phyloP scores from a whole-genome alignment of 2,329 filamentous ascomycete species.

The Stachybotrys echinatus region DNA sequence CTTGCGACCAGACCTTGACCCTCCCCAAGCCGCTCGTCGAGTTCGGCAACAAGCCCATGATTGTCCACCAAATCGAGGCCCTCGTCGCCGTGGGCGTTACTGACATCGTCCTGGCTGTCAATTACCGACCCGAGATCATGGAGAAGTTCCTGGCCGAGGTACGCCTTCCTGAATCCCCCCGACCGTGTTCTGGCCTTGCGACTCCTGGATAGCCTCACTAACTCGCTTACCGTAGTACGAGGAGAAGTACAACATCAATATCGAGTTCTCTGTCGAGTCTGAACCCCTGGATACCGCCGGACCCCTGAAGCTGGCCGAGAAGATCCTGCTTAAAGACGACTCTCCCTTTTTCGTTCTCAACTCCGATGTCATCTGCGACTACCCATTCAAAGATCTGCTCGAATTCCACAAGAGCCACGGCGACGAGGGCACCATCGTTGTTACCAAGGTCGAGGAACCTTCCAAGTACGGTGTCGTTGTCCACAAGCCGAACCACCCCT shows the following conservation, averaged over 20 bases:
- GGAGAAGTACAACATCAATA: constrained; percentile 86
- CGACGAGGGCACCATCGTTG: constrained; percentile 93
- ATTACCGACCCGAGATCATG: constrained; percentile 98
- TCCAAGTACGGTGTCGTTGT: constrained; percentile 99
- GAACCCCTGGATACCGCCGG: constrained; percentile 94
- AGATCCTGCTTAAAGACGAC: constrained; percentile 88
- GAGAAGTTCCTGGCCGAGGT: constrained; percentile 88
- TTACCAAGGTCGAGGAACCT: constrained; percentile 98
- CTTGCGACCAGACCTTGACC: constrained; percentile 71
- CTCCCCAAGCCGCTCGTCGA: constrained; percentile 97
- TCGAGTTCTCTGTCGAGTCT: constrained; percentile 94
- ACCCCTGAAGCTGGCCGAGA: constrained; percentile 90
- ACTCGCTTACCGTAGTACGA: constrained; percentile 59
- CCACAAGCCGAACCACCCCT: constrained; percentile 87
- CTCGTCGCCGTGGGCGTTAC: constrained; percentile 91
- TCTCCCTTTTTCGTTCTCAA: constrained; percentile 97
- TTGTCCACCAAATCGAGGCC: constrained; percentile 94
- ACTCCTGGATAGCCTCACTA: background rate
- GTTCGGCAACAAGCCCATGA: constrained; percentile 99
- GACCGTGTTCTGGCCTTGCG: background rate
- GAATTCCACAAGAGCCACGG: constrained; percentile 91
- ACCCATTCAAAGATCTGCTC: constrained; percentile 84
- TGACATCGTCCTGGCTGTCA: constrained; percentile 96
- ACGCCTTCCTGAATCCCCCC: constrained; percentile 9
- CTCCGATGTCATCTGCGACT: constrained; percentile 97